phyloP scores from a whole-genome alignment of 2,329 filamentous ascomycete species.

The Cytospora schulzeri region DNA sequence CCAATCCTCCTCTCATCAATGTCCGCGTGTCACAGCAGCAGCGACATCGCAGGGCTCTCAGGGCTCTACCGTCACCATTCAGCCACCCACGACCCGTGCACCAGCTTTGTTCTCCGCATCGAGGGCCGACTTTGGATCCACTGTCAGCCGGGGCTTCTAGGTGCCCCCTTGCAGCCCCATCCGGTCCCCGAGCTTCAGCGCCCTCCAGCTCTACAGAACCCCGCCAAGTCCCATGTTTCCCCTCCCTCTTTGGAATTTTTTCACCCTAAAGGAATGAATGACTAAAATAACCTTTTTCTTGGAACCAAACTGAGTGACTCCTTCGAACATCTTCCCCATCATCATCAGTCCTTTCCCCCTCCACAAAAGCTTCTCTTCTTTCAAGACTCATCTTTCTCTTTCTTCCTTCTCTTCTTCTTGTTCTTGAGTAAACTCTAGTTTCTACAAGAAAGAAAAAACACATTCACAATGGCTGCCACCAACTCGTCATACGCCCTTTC shows the following conservation, averaged over 20 bases:
- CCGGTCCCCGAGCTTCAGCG: slow-evolving; percentile 23
- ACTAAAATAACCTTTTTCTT: not conserved
- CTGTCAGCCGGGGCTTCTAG: slow-evolving; percentile 18
- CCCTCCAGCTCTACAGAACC: slow-evolving; percentile 20
- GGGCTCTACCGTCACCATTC: not conserved
- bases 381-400: not conserved
- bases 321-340: not conserved
- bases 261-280: slow-evolving; percentile 6
- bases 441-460: slow-evolving; percentile 1
- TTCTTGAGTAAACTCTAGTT: not conserved
- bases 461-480: slow-evolving; percentile 37
- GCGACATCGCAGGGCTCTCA: not conserved
- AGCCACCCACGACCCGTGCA: not conserved
- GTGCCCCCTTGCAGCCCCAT: slow-evolving; percentile 8
- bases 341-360: not conserved
- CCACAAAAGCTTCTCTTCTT: not conserved
- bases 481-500: slow-evolving; percentile 39
- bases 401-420: too few relatives aligned
- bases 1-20: not conserved
- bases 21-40: not conserved
- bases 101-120: not conserved
- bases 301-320: not conserved
- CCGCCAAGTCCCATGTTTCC: slow-evolving; percentile 15
- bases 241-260: slow-evolving; percentile 25
- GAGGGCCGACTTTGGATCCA: slow-evolving; percentile 2